A percentile compares a stretch with the other conserved stretches of the same genome.
Conservation (phyloP, 257 asterid species). For the Salvia splendens region DNA sequence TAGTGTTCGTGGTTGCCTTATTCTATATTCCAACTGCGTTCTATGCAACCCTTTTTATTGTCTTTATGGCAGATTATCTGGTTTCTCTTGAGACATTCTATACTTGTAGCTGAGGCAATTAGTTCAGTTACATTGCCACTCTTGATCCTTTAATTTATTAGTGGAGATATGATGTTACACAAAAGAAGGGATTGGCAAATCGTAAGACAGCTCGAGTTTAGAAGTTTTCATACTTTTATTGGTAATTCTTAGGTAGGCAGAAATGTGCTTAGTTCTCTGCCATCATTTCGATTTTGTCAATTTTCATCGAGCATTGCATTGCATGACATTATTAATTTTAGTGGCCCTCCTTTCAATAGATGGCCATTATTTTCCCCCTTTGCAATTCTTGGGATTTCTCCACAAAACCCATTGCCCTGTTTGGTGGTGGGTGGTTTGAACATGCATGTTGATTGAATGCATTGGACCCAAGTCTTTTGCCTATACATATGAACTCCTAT, state of each 20-base stretch:
- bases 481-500: neutral
- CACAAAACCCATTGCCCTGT: neutral
- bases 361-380: too few species aligned
- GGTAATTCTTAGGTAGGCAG: neutral
- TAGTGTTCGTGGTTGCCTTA: conserved; percentile 39
- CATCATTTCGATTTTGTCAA: conserved; percentile 2
- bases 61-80: neutral
- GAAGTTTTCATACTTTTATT: conserved; percentile 18
- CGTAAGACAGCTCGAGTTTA: neutral
- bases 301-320: neutral
- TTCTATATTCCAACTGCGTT: conserved; percentile 15
- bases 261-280: neutral
- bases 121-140: neutral
- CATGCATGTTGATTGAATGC: conserved; percentile 4
- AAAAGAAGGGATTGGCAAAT: neutral
- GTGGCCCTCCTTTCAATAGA: conserved; percentile 14
- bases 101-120: neutral
- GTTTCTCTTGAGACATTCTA: neutral
- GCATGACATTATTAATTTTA: neutral
- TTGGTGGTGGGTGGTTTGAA: neutral
- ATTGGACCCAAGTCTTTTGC: neutral
- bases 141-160: neutral
- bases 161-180: neutral
- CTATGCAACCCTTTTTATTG: neutral
- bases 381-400: neutral